Evolutionary conservation across 192 early-diverging fungal species (phyloP).

Genomic region (Podila minutissima): DNA sequence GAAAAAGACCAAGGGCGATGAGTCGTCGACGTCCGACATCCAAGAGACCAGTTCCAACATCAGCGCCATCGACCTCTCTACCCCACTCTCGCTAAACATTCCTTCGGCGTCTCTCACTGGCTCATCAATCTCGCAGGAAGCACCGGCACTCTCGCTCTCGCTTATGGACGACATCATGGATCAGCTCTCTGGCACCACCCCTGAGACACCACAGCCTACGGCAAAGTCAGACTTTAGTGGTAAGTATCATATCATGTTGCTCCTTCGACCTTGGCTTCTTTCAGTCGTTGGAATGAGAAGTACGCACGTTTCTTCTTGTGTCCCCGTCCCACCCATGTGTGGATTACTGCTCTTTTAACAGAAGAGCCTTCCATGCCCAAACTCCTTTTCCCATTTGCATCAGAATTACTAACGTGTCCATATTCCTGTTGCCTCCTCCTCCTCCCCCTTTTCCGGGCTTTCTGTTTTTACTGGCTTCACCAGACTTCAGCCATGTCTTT

Average conservation of each 20-base stretch:
- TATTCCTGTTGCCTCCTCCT: not conserved
- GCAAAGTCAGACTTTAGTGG: constrained; percentile 10
- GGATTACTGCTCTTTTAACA: no score
- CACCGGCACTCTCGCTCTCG: constrained; percentile 9
- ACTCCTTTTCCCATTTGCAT: not conserved
- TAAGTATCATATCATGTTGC: constrained; percentile 1
- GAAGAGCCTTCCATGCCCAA: not conserved
- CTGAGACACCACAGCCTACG: constrained; percentile 27
- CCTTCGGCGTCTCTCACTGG: not conserved
- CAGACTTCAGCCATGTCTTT: constrained; percentile 25
- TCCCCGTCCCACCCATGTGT: no score
- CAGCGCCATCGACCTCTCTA: constrained; percentile 1
- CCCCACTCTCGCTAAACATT: constrained; percentile 20
- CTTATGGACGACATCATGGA: constrained; percentile 49
- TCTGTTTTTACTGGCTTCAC: not conserved
- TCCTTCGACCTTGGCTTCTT: no score
- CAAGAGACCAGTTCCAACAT: constrained; percentile 5
- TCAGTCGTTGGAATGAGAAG: no score
- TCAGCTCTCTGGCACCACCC: constrained; percentile 15
- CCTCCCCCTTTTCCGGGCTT: not conserved
- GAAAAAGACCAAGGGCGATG: constrained; percentile 29
- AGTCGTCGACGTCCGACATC: not conserved
- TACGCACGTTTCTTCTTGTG: no score
- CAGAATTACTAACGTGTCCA: not conserved
- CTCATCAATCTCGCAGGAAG: not conserved